A percentile compares a stretch with the other conserved stretches of the same genome.
Conservation (phyloP, 257 asterid genomes). For the Solanum sejunctum region DNA sequence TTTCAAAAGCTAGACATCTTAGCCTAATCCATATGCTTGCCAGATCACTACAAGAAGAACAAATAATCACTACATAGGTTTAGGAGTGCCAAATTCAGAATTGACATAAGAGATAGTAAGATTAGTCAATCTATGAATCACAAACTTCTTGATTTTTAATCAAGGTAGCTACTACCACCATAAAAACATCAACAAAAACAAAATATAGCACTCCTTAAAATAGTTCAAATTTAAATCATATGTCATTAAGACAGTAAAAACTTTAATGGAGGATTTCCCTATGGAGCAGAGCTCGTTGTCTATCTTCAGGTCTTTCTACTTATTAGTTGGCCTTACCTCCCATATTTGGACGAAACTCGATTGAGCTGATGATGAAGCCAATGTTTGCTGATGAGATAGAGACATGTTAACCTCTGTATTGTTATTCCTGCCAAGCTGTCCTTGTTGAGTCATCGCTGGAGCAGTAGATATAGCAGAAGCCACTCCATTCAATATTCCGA, state of each 20-base stretch:
- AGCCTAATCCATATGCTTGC: background rate
- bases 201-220: background rate
- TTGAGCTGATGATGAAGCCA: slow-evolving; percentile 55
- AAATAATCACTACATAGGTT: background rate
- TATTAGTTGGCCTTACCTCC: slow-evolving; percentile 54
- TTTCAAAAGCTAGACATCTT: background rate
- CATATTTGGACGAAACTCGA: slow-evolving; percentile 74
- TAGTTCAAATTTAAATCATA: background rate
- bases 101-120: background rate
- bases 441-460: slow-evolving; percentile 24
- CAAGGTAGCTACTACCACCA: background rate
- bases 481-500: no score
- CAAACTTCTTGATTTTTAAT: background rate
- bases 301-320: background rate
- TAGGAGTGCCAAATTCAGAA: background rate
- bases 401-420: slow-evolving; percentile 62
- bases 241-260: background rate
- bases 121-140: background rate
- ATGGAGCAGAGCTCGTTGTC: background rate
- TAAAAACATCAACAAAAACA: background rate
- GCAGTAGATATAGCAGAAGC: no score
- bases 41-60: background rate
- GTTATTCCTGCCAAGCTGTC: slow-evolving; percentile 37
- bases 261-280: background rate
- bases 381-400: slow-evolving; percentile 66